Conservation (phyloP, 2,329 filamentous ascomycete genomes). For the Fusarium penzigii region DNA sequence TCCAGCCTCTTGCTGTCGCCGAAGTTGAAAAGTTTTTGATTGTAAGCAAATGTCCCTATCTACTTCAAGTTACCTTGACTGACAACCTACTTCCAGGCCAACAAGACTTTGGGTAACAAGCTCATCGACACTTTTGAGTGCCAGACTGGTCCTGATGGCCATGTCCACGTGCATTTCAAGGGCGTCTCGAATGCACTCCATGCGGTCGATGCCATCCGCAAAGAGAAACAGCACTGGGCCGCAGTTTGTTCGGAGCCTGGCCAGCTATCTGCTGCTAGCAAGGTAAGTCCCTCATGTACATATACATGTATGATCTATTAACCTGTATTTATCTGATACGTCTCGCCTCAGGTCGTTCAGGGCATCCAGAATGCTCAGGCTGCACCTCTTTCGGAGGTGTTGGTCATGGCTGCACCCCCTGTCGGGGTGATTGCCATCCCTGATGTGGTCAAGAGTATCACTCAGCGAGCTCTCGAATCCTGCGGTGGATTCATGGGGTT, state of each 20-base stretch:
- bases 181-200: slow-evolving; percentile 62
- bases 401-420: slow-evolving; percentile 27
- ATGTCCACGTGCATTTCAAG: slow-evolving; percentile 56
- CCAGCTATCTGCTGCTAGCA: neutral
- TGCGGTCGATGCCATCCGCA: slow-evolving; percentile 47
- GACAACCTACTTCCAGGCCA: neutral
- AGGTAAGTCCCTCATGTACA: slow-evolving; percentile 9
- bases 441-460: slow-evolving; percentile 38
- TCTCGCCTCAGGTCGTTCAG: slow-evolving; percentile 10
- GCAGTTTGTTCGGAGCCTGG: slow-evolving; percentile 25
- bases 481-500: slow-evolving; percentile 57
- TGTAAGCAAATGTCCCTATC: slow-evolving; percentile 37
- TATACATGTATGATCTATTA: neutral
- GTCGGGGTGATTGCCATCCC: slow-evolving; percentile 19
- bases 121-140: slow-evolving; percentile 42
- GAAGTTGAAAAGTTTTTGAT: slow-evolving; percentile 47
- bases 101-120: slow-evolving; percentile 23
- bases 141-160: slow-evolving; percentile 36
- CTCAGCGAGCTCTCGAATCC: slow-evolving; percentile 39
- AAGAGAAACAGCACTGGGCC: slow-evolving; percentile 48
- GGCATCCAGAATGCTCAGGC: slow-evolving; percentile 6
- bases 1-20: slow-evolving; percentile 29
- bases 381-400: slow-evolving; percentile 30
- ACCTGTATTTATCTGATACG: neutral
- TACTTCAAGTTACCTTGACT: neutral